These are phyloP conservation scores for Pachyrhizus erosus DNA, from an alignment of 306 rosid genomes.

Conservation along the genomic window DNA sequence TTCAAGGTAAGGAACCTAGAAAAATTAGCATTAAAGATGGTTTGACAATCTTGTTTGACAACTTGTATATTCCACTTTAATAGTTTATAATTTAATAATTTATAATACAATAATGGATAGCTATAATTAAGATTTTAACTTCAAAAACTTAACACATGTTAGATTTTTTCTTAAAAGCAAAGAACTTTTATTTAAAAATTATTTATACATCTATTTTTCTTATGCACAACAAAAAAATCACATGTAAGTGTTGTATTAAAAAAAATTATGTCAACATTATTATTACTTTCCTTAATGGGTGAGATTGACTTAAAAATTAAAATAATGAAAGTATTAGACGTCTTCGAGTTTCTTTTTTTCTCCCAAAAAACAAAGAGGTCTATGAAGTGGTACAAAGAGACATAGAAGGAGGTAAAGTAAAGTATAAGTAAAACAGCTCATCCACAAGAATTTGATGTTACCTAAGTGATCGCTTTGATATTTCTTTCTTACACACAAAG, in stretches of 20 bases:
- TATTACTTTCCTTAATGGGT: neutral
- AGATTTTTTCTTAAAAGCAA: neutral
- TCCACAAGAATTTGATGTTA: neutral
- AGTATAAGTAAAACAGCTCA: conserved; percentile 1
- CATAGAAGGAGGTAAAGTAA: neutral
- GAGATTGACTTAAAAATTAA: neutral
- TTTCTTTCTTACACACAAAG: conserved; percentile 16
- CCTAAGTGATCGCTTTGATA: neutral
- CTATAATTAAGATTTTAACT: neutral
- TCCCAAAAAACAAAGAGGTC: neutral
- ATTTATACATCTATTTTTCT: neutral
- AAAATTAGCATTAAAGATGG: neutral
- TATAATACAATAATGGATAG: neutral
- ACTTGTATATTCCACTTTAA: neutral
- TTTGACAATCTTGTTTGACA: neutral
- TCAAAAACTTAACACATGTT: neutral
- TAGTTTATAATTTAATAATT: neutral
- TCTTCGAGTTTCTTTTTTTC: neutral
- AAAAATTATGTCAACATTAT: neutral
- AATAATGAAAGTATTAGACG: neutral
- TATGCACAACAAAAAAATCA: neutral
- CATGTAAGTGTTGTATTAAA: neutral
- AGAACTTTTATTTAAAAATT: neutral
- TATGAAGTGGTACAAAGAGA: neutral
- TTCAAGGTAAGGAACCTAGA: neutral